A percentile compares a stretch with the other conserved stretches of the same genome.
Evolutionary conservation across 345 rosid species (phyloP).

Genomic region (Limnanthes douglasii): DNA sequence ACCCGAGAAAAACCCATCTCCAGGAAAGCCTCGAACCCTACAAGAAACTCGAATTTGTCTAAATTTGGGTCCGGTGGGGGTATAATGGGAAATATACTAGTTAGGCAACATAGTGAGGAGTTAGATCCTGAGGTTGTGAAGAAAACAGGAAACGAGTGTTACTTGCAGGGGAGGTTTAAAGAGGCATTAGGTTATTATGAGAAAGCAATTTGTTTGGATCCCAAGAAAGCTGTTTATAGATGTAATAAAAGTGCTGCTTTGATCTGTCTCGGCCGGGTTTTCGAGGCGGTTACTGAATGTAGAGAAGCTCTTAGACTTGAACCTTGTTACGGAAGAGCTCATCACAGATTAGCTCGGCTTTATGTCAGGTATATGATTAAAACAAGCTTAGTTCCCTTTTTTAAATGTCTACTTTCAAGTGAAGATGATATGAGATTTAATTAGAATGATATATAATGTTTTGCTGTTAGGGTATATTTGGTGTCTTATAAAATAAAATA

Average conservation of each 20-base stretch:
- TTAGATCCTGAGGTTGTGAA: conserved; percentile 51
- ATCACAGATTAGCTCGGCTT: conserved; percentile 49
- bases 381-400: background rate
- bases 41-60: conserved; percentile 28
- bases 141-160: conserved; percentile 63
- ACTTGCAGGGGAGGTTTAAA: conserved; percentile 48
- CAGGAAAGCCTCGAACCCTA: conserved; percentile 19
- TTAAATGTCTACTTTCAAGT: background rate
- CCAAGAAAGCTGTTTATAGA: conserved; percentile 55
- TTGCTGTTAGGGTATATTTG: too few relatives aligned
- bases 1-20: conserved; percentile 13
- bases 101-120: conserved; percentile 22
- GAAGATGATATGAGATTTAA: too few relatives aligned
- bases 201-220: conserved; percentile 48
- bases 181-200: conserved; percentile 75
- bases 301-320: conserved; percentile 60
- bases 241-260: conserved; percentile 80
- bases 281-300: conserved; percentile 63
- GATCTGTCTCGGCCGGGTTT: conserved; percentile 58
- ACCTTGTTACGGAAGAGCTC: conserved; percentile 50
- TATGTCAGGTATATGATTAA: conserved; percentile 49
- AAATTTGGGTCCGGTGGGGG: conserved; percentile 19
- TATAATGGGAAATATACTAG: conserved; percentile 62
- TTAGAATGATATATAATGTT: too few relatives aligned
- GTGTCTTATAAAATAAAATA: too few relatives aligned